Evolutionary conservation across 306 rosid species (phyloP), one percentile per base, ranked within the genome.

Genomic region (Dalbergia oliveri): DNA sequence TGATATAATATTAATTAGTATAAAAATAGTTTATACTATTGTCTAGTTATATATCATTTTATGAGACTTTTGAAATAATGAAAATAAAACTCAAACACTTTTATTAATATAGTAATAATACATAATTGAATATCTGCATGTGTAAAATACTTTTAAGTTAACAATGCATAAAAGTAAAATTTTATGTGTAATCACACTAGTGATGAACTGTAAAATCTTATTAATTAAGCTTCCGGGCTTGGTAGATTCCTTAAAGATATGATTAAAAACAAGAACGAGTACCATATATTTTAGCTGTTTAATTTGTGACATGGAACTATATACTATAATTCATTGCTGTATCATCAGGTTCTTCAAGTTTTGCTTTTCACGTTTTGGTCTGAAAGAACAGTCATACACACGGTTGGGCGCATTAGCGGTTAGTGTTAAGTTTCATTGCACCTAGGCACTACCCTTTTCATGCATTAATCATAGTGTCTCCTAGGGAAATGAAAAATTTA

Each of bases 201-300:
- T 37, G 70, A 37, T 37, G 50, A 65, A 35, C 70, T 37, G 13
- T 65, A 26, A 26, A 26, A 26, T 26, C 31, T 26, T 26, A 26
- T 26, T 26, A 26, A 26, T 26, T 37, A 5, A 14, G 50, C 68
- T 63, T 63, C 6, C 12, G 13, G 21, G 68, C 45, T 8, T 37
- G 70, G 50, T 9, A 31, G 70, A 65, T 65, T 65, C 70, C 50
- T 65, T 8, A 8, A 65, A 37, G 70, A 65, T 65, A 37, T 65
- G 49, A 35, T 65, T 65, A 8, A 65, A 63, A 65, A 65, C 14
- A 37, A n/a, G 23, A n/a, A 35, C 50, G 49, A 65, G 50, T 9
- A n/a, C 12, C 18, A 63, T 34, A 14, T n/a, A 26, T 37, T 37
- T 65, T 65, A 37, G 44, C 34, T 67, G 58, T 39, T 26, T 26